Base-by-base conservation (phyloP, 2,329 filamentous ascomycete genomes). In the Akanthomyces dipterigenus region DNA sequence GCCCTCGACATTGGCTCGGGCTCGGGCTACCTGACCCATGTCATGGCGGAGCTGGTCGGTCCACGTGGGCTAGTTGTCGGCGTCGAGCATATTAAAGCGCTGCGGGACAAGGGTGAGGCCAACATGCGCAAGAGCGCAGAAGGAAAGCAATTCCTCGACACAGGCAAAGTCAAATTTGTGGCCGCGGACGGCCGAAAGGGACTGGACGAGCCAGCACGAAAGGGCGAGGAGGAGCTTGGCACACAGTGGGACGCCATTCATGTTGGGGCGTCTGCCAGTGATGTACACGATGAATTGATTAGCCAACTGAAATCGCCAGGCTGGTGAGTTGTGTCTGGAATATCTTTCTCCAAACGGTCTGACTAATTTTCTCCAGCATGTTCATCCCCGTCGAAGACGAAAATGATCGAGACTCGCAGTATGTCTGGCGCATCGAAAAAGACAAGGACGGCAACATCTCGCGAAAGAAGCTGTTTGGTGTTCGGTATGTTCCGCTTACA, bases 231-330 rank as follows among this genome's bases (percentile, higher is more conserved):
- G 6, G 79, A 79, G 60, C 75, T 78, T 14, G 80, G 76, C 64
- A 75, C 73, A 34, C 81, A 86, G 0, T 99, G 93, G 80, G 91
- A 98, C 80, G 93, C 90, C 2, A 98, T 99, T 63, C 95, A 98
- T 71, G 95, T 98, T 3, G 95, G 95, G 0, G 95, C 95, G 0
- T 90, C 91, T 8, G 93, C 93, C 0, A 82, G 77, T 26, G 82
- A 86, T 69, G 76, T 96, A 60, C 93, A 96, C 71, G 71, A 82
- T 20, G 82, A 84, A 63, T 75, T 98, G 65, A 75, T 96, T 50
- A 82, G 87, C 34, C 95, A 98, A 77, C 76, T 99, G 66, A 86
- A 85, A 65, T 77, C 82, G 3, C 93, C 93, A 0, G 95, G 95
- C 0, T 80, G 87, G 77, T 82, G 63, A 68, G 76, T 69, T 58